Conservation (phyloP, 169 alveolate genomes). For the Ophryocystis elektroscirrha region DNA sequence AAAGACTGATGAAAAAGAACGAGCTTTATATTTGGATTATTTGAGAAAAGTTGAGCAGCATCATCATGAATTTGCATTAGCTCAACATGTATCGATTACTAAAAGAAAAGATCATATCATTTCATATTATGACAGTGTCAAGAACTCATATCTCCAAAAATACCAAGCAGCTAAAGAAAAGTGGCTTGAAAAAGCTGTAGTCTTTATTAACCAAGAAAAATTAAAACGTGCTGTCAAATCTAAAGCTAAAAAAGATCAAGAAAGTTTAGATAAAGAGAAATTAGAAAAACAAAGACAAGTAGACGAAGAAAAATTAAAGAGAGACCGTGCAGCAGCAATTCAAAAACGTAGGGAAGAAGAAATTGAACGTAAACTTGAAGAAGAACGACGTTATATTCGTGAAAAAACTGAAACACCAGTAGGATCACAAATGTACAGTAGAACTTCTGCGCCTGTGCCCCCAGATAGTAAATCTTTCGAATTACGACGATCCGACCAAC, state of each 20-base stretch:
- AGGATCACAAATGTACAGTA: too few species aligned
- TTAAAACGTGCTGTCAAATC: constrained; percentile 4
- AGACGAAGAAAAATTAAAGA: constrained; percentile 3
- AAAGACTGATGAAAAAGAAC: constrained; percentile 17
- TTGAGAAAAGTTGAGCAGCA: background rate
- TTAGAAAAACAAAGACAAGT: constrained; percentile 1
- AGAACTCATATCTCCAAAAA: constrained; percentile 7
- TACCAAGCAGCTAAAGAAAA: constrained; percentile 3
- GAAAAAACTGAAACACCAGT: too few species aligned
- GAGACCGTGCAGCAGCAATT: background rate
- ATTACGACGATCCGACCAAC: too few species aligned
- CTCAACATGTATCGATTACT: background rate
- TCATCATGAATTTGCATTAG: background rate
- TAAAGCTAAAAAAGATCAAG: constrained; percentile 2
- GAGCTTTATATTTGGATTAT: constrained; percentile 1
- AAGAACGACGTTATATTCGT: too few species aligned
- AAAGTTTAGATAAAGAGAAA: background rate
- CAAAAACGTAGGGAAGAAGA: background rate
- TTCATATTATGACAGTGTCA: constrained; percentile 8
- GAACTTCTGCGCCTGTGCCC: too few species aligned
- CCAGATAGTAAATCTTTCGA: too few species aligned
- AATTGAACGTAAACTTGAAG: constrained; percentile 1
- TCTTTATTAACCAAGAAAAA: constrained; percentile 3
- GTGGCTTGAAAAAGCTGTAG: constrained; percentile 1
- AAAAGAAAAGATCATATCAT: background rate